These are phyloP conservation scores for Scenedesmus sp. DNA, from an alignment of 163 green algal genomes.

Conservation along the genomic window DNA sequence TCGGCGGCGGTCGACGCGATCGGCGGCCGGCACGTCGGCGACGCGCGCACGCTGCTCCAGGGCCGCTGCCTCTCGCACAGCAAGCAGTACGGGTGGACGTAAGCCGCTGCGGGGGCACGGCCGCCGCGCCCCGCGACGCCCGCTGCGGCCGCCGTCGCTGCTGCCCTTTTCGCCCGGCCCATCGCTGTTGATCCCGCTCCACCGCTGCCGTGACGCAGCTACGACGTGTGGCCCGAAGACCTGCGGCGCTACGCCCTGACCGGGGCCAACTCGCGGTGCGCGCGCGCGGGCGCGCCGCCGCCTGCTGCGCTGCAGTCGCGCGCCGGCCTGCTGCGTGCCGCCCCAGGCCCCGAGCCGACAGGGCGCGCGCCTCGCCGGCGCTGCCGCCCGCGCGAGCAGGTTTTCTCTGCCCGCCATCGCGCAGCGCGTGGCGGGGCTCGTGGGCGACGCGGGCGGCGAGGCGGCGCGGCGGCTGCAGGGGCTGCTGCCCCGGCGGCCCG, in stretches of 20 bases:
- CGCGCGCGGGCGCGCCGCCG: too few relatives aligned
- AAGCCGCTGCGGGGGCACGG: background rate
- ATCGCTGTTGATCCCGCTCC: background rate
- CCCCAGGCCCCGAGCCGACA: too few relatives aligned
- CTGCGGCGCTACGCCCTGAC: constrained; percentile 9
- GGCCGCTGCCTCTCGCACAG: constrained; percentile 2
- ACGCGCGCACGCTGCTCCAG: constrained; percentile 13
- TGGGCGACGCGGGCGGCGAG: background rate
- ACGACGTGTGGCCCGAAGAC: constrained; percentile 35
- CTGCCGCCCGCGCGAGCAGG: background rate
- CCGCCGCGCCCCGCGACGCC: background rate
- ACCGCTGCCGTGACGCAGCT: background rate
- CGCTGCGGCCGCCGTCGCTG: background rate
- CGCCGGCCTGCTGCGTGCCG: too few relatives aligned
- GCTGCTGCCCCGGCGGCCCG: background rate
- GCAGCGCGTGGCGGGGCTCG: constrained; percentile 14
- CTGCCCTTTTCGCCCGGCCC: background rate
- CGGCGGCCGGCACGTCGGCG: too few relatives aligned
- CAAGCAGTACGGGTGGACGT: constrained; percentile 26
- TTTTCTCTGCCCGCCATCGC: constrained; percentile 33
- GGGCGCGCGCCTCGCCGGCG: too few relatives aligned
- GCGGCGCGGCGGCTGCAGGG: background rate
- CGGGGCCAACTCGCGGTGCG: constrained; percentile 31
- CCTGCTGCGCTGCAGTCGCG: too few relatives aligned
- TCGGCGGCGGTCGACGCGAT: too few relatives aligned